These are phyloP conservation scores for Exophiala aquamarina DNA, from an alignment of 2,329 filamentous ascomycete species.

Conservation along the genomic window DNA sequence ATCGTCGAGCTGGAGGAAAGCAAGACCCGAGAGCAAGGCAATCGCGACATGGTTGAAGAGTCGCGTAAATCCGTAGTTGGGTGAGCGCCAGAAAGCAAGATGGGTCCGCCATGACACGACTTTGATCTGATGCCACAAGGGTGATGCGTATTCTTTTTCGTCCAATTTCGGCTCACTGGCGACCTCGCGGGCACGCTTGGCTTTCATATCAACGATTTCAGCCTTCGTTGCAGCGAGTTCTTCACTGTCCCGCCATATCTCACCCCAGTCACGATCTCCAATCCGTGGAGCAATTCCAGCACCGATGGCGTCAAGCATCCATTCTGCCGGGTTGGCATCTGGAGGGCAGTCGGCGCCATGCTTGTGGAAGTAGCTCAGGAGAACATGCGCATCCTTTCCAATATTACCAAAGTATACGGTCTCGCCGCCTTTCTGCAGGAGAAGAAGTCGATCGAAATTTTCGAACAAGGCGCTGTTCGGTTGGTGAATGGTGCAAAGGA, in stretches of 20 bases:
- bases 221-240: constrained; percentile 68
- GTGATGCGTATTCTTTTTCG: constrained; percentile 79
- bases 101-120: constrained; percentile 72
- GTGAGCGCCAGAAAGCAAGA: constrained; percentile 78
- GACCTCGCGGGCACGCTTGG: constrained; percentile 53
- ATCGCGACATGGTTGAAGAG: constrained; percentile 82
- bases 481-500: constrained; percentile 89
- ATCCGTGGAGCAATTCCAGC: constrained; percentile 71
- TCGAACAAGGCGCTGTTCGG: constrained; percentile 84
- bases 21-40: constrained; percentile 74
- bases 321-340: constrained; percentile 55
- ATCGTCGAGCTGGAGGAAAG: constrained; percentile 75
- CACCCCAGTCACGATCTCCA: constrained; percentile 74
- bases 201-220: constrained; percentile 67
- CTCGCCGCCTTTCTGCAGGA: constrained; percentile 74
- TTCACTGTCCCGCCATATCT: constrained; percentile 73
- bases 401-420: constrained; percentile 87
- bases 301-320: constrained; percentile 62
- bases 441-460: constrained; percentile 78
- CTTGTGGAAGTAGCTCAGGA: constrained; percentile 63
- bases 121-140: constrained; percentile 74
- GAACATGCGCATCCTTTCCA: constrained; percentile 67
- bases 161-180: constrained; percentile 44
- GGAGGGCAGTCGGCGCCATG: constrained; percentile 55
- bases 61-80: constrained; percentile 85